These are phyloP conservation scores for Piromyces sp. DNA, from an alignment of 192 early-diverging fungal species.

Conservation along the genomic window DNA sequence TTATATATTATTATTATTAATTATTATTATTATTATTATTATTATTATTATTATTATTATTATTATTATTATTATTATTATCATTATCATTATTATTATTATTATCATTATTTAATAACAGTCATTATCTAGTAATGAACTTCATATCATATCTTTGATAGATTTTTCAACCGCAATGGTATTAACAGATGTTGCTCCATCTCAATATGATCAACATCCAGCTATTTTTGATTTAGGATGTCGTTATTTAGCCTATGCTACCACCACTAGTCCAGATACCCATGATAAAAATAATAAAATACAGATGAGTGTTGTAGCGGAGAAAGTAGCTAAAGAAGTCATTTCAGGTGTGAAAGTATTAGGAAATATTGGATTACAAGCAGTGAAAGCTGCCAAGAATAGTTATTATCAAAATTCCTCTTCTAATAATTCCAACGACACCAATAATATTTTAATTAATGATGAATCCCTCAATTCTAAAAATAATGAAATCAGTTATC, in stretches of 20 bases:
- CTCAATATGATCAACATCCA: conserved; percentile 8
- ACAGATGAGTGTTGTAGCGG: conserved; percentile 30
- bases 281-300: conserved; percentile 7
- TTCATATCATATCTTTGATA: conserved; percentile 28
- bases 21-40: too few species aligned
- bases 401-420: not conserved
- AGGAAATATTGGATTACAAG: conserved; percentile 47
- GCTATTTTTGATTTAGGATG: conserved; percentile 45
- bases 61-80: not conserved
- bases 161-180: conserved; percentile 17
- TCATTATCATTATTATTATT: conserved; percentile 4
- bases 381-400: conserved; percentile 2
- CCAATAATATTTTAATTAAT: not conserved
- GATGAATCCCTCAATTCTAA: not conserved
- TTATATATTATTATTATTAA: too few species aligned
- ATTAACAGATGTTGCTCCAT: conserved; percentile 29
- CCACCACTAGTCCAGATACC: conserved; percentile 17
- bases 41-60: too few species aligned
- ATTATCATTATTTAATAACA: not conserved
- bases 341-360: conserved; percentile 57
- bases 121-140: conserved; percentile 1
- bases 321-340: conserved; percentile 63
- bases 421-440: not conserved
- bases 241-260: conserved; percentile 52
- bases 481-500: not conserved